Percentiles rank a stretch among this genome's conserved stretches.
Conservation (phyloP, 2,329 filamentous ascomycete species). For the Neurospora sp. region DNA sequence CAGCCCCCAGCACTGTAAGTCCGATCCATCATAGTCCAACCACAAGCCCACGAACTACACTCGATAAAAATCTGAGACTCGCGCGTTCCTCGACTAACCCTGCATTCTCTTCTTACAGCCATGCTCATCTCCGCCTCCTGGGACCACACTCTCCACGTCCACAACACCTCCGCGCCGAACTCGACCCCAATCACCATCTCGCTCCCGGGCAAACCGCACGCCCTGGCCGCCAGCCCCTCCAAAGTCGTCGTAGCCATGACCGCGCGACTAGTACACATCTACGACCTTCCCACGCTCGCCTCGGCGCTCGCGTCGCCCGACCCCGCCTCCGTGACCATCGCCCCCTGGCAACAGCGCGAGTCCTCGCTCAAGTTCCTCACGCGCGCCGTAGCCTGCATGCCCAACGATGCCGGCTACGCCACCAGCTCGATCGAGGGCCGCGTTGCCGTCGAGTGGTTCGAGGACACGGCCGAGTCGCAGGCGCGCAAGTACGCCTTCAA, state of each 20-base stretch:
- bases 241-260: constrained; percentile 96
- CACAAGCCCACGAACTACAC: not conserved
- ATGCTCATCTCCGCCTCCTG: constrained; percentile 85
- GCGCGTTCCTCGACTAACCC: not conserved
- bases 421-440: constrained; percentile 88
- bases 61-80: not conserved
- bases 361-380: constrained; percentile 96
- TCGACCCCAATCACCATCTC: constrained; percentile 51
- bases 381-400: constrained; percentile 88
- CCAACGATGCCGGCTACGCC: constrained; percentile 88
- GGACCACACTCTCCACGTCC: constrained; percentile 84
- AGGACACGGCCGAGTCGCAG: constrained; percentile 77
- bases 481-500: constrained; percentile 97
- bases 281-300: constrained; percentile 66
- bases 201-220: constrained; percentile 82
- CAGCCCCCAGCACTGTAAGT: constrained; percentile 58
- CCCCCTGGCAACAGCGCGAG: constrained; percentile 89
- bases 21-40: not conserved
- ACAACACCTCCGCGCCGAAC: constrained; percentile 48
- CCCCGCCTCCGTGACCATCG: constrained; percentile 36
- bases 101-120: constrained; percentile 27
- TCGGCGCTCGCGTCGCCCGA: constrained; percentile 37
- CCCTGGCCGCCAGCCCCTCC: constrained; percentile 63
- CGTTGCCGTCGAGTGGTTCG: constrained; percentile 97
- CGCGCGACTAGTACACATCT: constrained; percentile 85